Evolutionary conservation across 2,329 filamentous ascomycete genomes (phyloP).

Genomic region (Scedosporium apiospermum): DNA sequence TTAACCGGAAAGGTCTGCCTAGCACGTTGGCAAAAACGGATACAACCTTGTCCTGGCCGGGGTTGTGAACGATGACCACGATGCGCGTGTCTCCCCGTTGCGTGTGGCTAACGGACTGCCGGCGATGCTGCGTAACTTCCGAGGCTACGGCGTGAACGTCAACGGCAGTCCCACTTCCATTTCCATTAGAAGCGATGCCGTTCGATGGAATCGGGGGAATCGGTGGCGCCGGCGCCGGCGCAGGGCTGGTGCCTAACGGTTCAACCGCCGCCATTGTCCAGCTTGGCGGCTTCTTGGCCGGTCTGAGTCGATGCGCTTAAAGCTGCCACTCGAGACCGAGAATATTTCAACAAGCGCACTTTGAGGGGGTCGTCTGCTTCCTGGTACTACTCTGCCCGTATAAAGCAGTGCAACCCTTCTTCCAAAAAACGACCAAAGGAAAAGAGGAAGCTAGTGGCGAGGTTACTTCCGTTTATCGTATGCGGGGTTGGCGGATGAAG

Average conservation of each 20-base stretch:
- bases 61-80: slow-evolving; percentile 59
- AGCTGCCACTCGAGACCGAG: not conserved
- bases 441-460: not conserved
- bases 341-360: not conserved
- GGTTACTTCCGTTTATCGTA: not conserved
- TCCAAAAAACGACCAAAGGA: not conserved
- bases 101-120: slow-evolving; percentile 16
- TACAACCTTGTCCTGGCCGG: slow-evolving; percentile 64
- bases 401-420: too few species aligned
- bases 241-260: not conserved
- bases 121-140: not conserved
- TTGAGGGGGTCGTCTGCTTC: not conserved
- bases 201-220: not conserved
- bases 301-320: not conserved
- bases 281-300: not conserved
- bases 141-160: not conserved
- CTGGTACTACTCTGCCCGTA: not conserved
- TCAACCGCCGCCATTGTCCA: slow-evolving; percentile 2
- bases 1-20: slow-evolving; percentile 55
- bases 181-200: not conserved
- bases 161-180: not conserved
- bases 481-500: not conserved
- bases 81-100: slow-evolving; percentile 47
- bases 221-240: not conserved
- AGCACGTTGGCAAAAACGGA: slow-evolving; percentile 69